A percentile compares a stretch with the other conserved stretches of the same genome.
phyloP scores from a whole-genome alignment of 1,284 basidiomycete genomes.

The Sporisorium exsertum region DNA sequence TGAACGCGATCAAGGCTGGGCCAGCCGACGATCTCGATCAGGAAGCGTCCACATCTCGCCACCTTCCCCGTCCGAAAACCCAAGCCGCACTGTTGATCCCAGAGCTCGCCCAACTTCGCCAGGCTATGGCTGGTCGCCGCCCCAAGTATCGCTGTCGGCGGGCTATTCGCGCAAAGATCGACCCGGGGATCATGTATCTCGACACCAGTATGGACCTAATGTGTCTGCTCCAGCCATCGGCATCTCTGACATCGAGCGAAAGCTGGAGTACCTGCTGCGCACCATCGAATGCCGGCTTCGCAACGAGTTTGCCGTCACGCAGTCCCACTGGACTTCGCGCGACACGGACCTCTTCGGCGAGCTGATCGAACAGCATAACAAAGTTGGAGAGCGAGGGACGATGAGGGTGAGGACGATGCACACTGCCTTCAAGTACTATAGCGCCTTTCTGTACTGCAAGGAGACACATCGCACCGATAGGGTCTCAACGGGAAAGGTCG shows the following conservation, averaged over 20 bases:
- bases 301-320: not conserved
- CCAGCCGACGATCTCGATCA: not conserved
- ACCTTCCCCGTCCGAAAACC: not conserved
- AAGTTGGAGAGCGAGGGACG: not conserved
- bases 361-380: conserved; percentile 8
- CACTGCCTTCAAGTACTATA: conserved; percentile 3
- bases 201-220: not conserved
- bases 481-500: not conserved
- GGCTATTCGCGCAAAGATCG: not conserved
- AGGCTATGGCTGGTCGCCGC: conserved; percentile 11
- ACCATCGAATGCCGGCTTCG: conserved; percentile 6
- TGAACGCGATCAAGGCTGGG: conserved; percentile 8
- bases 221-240: not conserved
- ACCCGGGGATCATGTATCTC: not conserved
- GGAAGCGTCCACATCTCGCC: not conserved
- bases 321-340: not conserved
- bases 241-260: not conserved
- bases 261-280: conserved; percentile 17
- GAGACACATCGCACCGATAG: not conserved
- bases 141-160: not conserved
- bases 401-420: conserved; percentile 14
- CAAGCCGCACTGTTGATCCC: not conserved
- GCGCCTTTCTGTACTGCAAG: not conserved
- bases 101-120: not conserved
- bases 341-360: conserved; percentile 4